Percentiles rank a stretch among this genome's conserved stretches.
Conservation (phyloP, 2,329 filamentous ascomycete genomes). For the Metarhizium anisopliae region DNA sequence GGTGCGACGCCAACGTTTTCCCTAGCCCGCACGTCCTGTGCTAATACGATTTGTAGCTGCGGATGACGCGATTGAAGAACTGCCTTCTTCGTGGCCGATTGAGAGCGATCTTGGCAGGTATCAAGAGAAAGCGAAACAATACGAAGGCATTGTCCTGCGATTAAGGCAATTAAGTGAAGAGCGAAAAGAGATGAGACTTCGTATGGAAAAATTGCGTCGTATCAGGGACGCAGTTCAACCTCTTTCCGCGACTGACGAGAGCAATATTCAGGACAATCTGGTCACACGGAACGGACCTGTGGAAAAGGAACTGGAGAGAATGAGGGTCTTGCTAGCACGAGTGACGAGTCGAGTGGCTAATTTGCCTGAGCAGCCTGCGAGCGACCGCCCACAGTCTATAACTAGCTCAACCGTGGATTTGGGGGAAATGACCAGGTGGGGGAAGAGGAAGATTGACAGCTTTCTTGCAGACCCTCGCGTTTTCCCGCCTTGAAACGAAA, state of each 20-base stretch:
- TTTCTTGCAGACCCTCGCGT: slow-evolving; percentile 24
- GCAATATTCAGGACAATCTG: slow-evolving; percentile 53
- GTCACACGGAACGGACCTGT: slow-evolving; percentile 56
- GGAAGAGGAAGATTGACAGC: slow-evolving; percentile 32
- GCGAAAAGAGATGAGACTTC: slow-evolving; percentile 24
- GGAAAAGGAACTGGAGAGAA: slow-evolving; percentile 57
- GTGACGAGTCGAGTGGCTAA: slow-evolving; percentile 44
- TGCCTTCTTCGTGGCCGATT: slow-evolving; percentile 38
- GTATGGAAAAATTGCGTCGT: slow-evolving; percentile 36
- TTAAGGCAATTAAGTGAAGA: slow-evolving; percentile 40
- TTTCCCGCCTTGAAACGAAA: slow-evolving; percentile 10
- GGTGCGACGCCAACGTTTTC: slow-evolving; percentile 21
- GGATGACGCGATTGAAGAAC: slow-evolving; percentile 32
- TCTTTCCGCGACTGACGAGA: slow-evolving; percentile 15
- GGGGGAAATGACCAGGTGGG: slow-evolving; percentile 27
- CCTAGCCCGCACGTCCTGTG: background rate
- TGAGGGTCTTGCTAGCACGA: slow-evolving; percentile 52
- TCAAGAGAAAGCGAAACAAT: slow-evolving; percentile 41
- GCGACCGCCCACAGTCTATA: background rate
- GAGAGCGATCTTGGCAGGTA: slow-evolving; percentile 25
- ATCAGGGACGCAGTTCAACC: slow-evolving; percentile 44
- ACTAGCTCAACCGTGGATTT: slow-evolving; percentile 16
- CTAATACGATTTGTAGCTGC: slow-evolving; percentile 22
- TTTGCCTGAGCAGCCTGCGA: slow-evolving; percentile 18
- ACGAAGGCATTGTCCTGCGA: slow-evolving; percentile 37